Evolutionary conservation across 208 protist species (phyloP).

Genomic region (Borovskyia barvae): DNA sequence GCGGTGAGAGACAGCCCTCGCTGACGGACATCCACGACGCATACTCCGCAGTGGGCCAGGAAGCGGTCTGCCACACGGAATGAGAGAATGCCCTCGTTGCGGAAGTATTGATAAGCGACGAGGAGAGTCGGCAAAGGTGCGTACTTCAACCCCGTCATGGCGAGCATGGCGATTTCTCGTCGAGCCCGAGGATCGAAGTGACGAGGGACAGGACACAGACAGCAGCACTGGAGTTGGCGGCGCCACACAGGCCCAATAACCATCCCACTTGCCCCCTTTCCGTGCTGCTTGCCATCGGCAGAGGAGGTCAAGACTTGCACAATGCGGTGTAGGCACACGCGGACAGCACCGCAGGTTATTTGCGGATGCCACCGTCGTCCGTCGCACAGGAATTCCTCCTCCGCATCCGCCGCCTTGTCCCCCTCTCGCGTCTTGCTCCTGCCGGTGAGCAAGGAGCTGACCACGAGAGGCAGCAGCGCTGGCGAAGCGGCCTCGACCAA

Average conservation of each 20-base stretch:
- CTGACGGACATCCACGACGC: slow-evolving; percentile 20
- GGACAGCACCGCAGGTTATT: slow-evolving; percentile 26
- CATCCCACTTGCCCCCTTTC: too few relatives aligned
- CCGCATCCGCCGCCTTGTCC: not conserved
- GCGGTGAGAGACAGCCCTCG: slow-evolving; percentile 20
- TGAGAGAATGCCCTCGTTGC: slow-evolving; percentile 13
- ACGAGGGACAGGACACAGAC: slow-evolving; percentile 14
- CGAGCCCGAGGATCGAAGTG: slow-evolving; percentile 3
- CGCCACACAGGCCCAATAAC: too few relatives aligned
- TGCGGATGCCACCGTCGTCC: slow-evolving; percentile 21
- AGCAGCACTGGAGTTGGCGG: slow-evolving; percentile 30
- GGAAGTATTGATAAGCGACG: slow-evolving; percentile 33
- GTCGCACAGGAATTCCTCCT: slow-evolving; percentile 7
- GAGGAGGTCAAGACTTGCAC: slow-evolving; percentile 25
- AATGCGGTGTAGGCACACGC: slow-evolving; percentile 48
- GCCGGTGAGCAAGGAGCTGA: not conserved
- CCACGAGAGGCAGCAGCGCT: slow-evolving; percentile 1
- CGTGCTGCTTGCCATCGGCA: not conserved
- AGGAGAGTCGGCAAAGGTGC: slow-evolving; percentile 21
- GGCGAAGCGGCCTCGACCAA: slow-evolving; percentile 16
- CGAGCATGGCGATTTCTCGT: slow-evolving; percentile 34
- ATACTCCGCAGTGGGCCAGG: slow-evolving; percentile 68
- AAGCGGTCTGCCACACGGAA: slow-evolving; percentile 59
- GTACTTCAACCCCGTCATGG: slow-evolving; percentile 31
- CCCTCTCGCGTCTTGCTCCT: too few relatives aligned